Evolutionary conservation across 2,329 filamentous ascomycete species (phyloP), one percentile per base, ranked within the genome.

Genomic region (Paraphaeosphaeria sporulosa): DNA sequence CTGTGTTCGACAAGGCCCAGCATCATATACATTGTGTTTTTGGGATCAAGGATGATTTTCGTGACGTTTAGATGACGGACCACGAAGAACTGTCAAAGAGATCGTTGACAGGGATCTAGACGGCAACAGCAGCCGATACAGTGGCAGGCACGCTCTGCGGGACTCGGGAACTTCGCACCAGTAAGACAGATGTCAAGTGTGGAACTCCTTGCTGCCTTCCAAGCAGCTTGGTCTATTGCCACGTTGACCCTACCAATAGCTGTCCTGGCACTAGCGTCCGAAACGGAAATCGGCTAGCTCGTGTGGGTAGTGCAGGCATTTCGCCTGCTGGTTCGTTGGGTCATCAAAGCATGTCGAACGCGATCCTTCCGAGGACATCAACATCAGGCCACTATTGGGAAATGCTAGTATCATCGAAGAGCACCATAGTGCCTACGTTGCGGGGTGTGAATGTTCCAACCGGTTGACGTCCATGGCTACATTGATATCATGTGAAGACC

Each of bases 11-110:
- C n/a, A 21, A 43, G 7, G n/a, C 40, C n/a, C 9, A 43, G 7
- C n/a, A n/a, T n/a, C 7, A 43, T 43, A 43, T 43, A 49, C 42
- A 19, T 48, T 34, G 34, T 15, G 30, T 43, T 34, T 47, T 36
- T 25, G 44, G n/a, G 19, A n/a, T 21, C 15, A 57, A 51, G 21
- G 42, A n/a, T 27, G 10, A 17, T 36, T 30, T 15, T 36, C 15
- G 13, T 13, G 38, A 43, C 48, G 48, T 51, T 51, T 34, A 21
- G 32, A 51, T 51, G 48, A 51, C 48, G 48, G 32, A 19, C 21
- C 2, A 27, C 21, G 12, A 27, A n/a, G n/a, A n/a, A n/a, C n/a
- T n/a, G n/a, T n/a, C n/a, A 48, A 48, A 48, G 27, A 19, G 46
- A 51, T 51, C 48, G 32, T 36, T 27, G 19, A 38, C 48, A 51